These are phyloP conservation scores for Inga oerstediana DNA, from an alignment of 306 rosid genomes.

Conservation along the genomic window DNA sequence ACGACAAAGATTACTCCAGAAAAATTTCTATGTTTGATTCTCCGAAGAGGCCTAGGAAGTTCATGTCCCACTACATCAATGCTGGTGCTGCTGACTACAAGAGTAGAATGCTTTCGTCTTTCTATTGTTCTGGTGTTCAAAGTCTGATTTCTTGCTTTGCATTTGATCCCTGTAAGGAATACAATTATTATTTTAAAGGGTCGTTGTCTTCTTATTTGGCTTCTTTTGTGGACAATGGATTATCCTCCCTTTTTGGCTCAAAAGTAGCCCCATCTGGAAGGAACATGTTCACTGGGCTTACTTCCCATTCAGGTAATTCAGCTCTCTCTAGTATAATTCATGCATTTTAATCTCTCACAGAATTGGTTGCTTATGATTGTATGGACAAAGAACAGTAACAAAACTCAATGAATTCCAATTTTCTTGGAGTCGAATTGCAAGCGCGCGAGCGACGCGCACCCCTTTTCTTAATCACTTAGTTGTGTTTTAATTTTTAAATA, in stretches of 20 bases:
- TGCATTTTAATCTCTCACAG: background rate
- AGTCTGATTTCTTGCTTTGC: constrained; percentile 57
- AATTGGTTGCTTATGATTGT: background rate
- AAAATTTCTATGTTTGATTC: constrained; percentile 37
- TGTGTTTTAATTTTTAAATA: background rate
- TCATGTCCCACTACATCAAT: constrained; percentile 37
- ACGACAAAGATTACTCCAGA: constrained; percentile 38
- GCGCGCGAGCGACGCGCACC: no score
- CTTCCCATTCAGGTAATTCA: constrained; percentile 47
- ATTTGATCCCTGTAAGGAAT: constrained; percentile 58
- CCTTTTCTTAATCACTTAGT: background rate
- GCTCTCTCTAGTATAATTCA: background rate
- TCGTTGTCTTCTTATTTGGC: constrained; percentile 42
- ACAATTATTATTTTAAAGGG: constrained; percentile 43
- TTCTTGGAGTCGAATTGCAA: background rate
- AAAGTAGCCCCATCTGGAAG: constrained; percentile 33
- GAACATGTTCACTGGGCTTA: constrained; percentile 43
- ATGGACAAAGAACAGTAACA: background rate
- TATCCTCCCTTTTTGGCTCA: constrained; percentile 56
- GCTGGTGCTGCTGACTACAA: constrained; percentile 24
- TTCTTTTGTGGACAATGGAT: constrained; percentile 40
- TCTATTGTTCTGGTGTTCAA: constrained; percentile 64
- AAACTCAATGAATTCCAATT: background rate
- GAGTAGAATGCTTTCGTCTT: constrained; percentile 36
- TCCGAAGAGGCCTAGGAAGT: constrained; percentile 41